Percentiles rank a stretch among this genome's conserved stretches.
Conservation (phyloP, 441 rosid genomes). For the Raphanus hybrid region DNA sequence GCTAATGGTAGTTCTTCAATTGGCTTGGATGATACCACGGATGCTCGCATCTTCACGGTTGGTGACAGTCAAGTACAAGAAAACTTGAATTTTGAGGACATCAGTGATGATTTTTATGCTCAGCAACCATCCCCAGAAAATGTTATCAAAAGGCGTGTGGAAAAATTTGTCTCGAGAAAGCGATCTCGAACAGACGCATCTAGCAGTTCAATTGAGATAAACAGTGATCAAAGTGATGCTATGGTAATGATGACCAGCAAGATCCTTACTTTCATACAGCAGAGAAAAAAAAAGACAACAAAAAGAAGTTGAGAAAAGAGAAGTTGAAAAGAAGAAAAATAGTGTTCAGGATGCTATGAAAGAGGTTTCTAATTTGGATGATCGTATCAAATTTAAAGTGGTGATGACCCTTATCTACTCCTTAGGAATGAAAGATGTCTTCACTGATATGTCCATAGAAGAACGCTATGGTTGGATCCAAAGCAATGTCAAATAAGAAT, state of each 20-base stretch:
- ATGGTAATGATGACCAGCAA: not conserved
- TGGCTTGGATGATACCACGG: not conserved
- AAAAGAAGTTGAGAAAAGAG: not conserved
- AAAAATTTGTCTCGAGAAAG: not conserved
- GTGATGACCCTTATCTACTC: not conserved
- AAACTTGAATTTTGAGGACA: not conserved
- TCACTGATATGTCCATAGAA: not conserved
- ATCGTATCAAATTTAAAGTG: not conserved
- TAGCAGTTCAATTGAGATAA: not conserved
- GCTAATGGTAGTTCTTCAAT: not conserved
- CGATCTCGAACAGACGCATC: not conserved
- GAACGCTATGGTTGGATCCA: not conserved
- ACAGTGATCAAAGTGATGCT: not conserved
- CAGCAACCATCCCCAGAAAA: not conserved
- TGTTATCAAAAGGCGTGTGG: not conserved
- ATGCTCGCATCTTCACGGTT: not conserved
- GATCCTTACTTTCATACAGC: conserved; percentile 12
- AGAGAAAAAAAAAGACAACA: not conserved
- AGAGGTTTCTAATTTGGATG: not conserved
- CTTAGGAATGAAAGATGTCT: not conserved
- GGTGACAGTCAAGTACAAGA: conserved; percentile 1
- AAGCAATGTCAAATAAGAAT: not conserved
- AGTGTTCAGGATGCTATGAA: not conserved
- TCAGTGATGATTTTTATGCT: not conserved
- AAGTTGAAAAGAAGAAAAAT: not conserved